These are phyloP conservation scores for Porphyridium purpureum DNA, from an alignment of 23 red algal genomes.

Conservation along the genomic window DNA sequence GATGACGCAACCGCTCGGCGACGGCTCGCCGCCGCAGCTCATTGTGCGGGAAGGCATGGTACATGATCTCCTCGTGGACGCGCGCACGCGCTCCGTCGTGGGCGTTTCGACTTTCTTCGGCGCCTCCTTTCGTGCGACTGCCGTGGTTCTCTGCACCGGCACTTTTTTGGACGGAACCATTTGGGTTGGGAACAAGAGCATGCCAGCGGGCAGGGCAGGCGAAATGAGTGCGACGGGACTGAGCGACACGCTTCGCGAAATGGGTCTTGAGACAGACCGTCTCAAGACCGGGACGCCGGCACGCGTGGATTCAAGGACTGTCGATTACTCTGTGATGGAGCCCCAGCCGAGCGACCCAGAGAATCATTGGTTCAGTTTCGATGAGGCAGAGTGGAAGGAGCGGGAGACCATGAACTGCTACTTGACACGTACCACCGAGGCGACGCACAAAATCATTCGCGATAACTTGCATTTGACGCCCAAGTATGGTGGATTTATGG, in stretches of 20 bases:
- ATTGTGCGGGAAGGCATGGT: constrained; percentile 98
- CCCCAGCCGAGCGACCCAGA: constrained; percentile 64
- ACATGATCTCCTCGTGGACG: constrained; percentile 49
- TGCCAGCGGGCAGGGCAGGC: constrained; percentile 89
- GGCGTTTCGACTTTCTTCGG: constrained; percentile 82
- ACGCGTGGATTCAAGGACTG: constrained; percentile 54
- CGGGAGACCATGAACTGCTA: constrained; percentile 74
- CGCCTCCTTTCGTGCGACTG: constrained; percentile 35
- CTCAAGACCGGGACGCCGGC: constrained; percentile 97
- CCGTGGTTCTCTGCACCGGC: constrained; percentile 82
- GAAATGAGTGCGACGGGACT: constrained; percentile 75
- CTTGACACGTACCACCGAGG: constrained; percentile 72
- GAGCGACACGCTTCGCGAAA: constrained; percentile 49
- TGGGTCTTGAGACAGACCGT: constrained; percentile 87
- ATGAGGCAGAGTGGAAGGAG: constrained; percentile 69
- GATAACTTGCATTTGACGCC: constrained; percentile 88
- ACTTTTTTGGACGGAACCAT: constrained; percentile 93
- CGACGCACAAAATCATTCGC: constrained; percentile 83
- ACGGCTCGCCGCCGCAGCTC: constrained; percentile 11
- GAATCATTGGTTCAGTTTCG: constrained; percentile 98
- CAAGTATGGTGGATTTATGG: constrained; percentile 97
- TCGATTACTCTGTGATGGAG: constrained; percentile 77
- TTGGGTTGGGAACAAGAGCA: constrained; percentile 83
- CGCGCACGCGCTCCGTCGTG: constrained; percentile 35
- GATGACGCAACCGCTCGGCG: background rate